Evolutionary conservation across 202 grass and related monocot genomes (phyloP).

Genomic region (Setaria viridis): DNA sequence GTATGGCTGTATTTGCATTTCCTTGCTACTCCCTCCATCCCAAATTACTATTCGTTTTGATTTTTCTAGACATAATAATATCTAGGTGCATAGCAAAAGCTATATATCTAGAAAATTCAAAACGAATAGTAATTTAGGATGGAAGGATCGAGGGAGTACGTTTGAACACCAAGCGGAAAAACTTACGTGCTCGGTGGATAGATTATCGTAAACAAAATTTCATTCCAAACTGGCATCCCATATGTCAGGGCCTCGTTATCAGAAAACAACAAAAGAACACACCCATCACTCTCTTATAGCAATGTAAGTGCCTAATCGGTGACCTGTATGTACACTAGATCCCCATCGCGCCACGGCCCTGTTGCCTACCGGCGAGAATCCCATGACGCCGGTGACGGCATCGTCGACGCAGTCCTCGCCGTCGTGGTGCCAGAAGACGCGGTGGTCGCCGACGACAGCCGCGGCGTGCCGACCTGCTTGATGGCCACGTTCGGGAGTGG

Average conservation of each 20-base stretch:
- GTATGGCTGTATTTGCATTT: no score
- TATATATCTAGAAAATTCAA: no score
- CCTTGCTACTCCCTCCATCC: no score
- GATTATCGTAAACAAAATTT: neutral
- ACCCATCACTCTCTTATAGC: neutral
- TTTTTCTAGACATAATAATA: no score
- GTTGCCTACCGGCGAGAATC: conserved; percentile 26
- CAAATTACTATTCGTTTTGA: no score
- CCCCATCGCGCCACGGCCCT: neutral
- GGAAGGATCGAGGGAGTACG: no score
- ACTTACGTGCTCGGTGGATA: neutral
- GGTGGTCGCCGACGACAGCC: conserved; percentile 56
- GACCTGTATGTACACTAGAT: neutral
- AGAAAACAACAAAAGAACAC: no score
- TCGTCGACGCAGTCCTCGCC: conserved; percentile 42
- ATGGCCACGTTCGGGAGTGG: conserved; percentile 52
- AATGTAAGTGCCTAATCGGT: neutral
- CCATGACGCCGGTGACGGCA: conserved; percentile 55
- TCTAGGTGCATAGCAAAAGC: no score
- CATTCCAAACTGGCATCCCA: neutral
- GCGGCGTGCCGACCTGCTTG: conserved; percentile 57
- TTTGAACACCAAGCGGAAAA: no score
- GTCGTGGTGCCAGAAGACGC: conserved; percentile 42
- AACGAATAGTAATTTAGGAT: no score
- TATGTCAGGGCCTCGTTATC: no score